Evolutionary conservation across 139 green algal genomes (phyloP).

Genomic region (Volvox reticuliferus): DNA sequence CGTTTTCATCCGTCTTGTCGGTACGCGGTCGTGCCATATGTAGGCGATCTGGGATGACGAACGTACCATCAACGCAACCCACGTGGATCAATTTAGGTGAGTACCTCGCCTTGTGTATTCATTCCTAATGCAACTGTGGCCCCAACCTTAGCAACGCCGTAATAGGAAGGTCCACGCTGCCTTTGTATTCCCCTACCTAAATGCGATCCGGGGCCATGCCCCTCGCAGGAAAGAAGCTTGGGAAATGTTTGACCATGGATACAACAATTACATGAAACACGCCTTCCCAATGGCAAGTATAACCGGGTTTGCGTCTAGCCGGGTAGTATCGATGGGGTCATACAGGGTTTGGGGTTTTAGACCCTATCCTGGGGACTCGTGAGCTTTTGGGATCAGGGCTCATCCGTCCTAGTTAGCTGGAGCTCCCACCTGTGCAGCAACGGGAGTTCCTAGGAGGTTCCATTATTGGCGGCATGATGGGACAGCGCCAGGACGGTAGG

Average conservation of each 20-base stretch:
- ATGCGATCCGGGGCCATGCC: not conserved
- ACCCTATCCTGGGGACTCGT: too few relatives aligned
- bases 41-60: slow-evolving; percentile 33
- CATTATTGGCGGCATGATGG: too few relatives aligned
- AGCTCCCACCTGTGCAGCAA: too few relatives aligned
- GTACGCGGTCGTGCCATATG: not conserved
- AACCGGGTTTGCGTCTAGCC: too few relatives aligned
- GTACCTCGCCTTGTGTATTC: not conserved
- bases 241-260: slow-evolving; percentile 83
- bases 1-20: not conserved
- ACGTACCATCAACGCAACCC: not conserved
- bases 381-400: too few relatives aligned
- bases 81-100: slow-evolving; percentile 34
- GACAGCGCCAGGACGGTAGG: too few relatives aligned
- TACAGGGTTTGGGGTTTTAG: too few relatives aligned
- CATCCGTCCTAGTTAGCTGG: too few relatives aligned
- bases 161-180: too few relatives aligned
- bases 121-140: not conserved
- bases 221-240: slow-evolving; percentile 67
- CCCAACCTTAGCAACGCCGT: not conserved
- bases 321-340: too few relatives aligned
- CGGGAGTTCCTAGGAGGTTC: too few relatives aligned
- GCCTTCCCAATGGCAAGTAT: slow-evolving; percentile 70
- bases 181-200: too few relatives aligned
- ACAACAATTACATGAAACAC: slow-evolving; percentile 78